Evolutionary conservation across 2,329 filamentous ascomycete genomes (phyloP).

Genomic region (Bipolaris bicolor): DNA sequence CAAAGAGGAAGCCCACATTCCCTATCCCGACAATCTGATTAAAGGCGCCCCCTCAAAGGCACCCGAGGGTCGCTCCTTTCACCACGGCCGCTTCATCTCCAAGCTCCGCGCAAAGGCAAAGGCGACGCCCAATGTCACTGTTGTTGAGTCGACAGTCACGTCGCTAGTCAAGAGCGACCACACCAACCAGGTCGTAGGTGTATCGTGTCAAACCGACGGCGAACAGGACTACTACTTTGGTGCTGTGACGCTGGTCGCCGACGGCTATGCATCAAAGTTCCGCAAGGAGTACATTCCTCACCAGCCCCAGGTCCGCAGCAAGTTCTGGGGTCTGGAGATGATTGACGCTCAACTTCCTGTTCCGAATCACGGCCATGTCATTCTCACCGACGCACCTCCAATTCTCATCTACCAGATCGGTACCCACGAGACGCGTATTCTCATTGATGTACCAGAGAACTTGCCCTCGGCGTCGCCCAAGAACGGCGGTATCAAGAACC

Average conservation of each 20-base stretch:
- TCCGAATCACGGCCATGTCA: conserved; percentile 81
- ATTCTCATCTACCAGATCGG: conserved; percentile 97
- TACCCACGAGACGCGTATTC: conserved; percentile 86
- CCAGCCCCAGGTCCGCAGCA: conserved; percentile 74
- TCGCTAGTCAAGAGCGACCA: conserved; percentile 74
- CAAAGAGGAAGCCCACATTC: conserved; percentile 72
- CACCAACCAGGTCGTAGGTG: conserved; percentile 77
- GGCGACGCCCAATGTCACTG: conserved; percentile 79
- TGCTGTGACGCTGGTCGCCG: conserved; percentile 83
- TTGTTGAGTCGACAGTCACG: conserved; percentile 87
- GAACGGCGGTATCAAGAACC: conserved; percentile 81
- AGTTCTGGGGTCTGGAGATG: conserved; percentile 93
- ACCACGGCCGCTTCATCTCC: conserved; percentile 92
- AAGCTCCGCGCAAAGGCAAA: conserved; percentile 78
- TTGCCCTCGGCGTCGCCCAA: conserved; percentile 74
- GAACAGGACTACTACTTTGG: conserved; percentile 80
- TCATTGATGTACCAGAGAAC: conserved; percentile 85
- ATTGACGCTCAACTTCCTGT: conserved; percentile 82
- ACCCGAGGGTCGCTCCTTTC: conserved; percentile 81
- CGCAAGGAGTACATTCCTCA: conserved; percentile 76
- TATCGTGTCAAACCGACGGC: conserved; percentile 73
- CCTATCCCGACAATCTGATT: conserved; percentile 71
- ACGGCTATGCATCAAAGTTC: conserved; percentile 93
- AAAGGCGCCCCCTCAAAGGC: conserved; percentile 39
- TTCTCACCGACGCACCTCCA: conserved; percentile 78